Conservation (phyloP, 202 grass and related monocot species). For the Alloteropsis angusta region DNA sequence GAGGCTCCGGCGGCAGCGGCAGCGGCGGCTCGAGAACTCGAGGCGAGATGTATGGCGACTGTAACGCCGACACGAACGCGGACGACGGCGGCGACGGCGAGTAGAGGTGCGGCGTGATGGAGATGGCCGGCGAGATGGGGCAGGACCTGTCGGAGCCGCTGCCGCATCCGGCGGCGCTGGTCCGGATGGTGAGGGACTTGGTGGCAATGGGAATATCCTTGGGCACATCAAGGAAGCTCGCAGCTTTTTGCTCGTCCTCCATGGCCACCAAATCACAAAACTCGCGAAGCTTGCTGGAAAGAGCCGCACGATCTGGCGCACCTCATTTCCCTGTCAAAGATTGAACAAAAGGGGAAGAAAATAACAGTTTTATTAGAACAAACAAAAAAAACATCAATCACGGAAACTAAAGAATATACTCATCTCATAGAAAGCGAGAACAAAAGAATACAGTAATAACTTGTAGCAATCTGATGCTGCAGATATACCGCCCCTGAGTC, state of each 20-base stretch:
- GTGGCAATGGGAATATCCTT: slow-evolving; percentile 45
- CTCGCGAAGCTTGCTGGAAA: slow-evolving; percentile 14
- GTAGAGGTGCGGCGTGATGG: slow-evolving; percentile 78
- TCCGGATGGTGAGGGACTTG: slow-evolving; percentile 72
- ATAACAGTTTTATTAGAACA: background rate
- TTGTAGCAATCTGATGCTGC: background rate
- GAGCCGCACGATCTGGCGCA: slow-evolving; percentile 22
- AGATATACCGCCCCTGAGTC: slow-evolving; percentile 7
- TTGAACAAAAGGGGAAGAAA: background rate
- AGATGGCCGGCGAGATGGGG: slow-evolving; percentile 86
- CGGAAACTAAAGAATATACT: background rate
- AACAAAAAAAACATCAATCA: background rate
- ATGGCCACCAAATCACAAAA: slow-evolving; percentile 46
- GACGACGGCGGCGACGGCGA: slow-evolving; percentile 90
- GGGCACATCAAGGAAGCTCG: slow-evolving; percentile 48
- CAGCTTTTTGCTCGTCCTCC: slow-evolving; percentile 44
- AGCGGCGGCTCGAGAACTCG: slow-evolving; percentile 49
- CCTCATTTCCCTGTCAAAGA: slow-evolving; percentile 39
- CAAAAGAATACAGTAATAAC: background rate
- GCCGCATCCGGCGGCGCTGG: slow-evolving; percentile 38
- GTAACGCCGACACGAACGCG: slow-evolving; percentile 87
- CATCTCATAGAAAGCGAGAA: slow-evolving; percentile 21
- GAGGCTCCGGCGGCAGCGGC: slow-evolving; percentile 1
- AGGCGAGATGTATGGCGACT: slow-evolving; percentile 96
- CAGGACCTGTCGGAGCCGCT: slow-evolving; percentile 48